A percentile compares a stretch with the other conserved stretches of the same genome.
Evolutionary conservation across 345 rosid species (phyloP).

Genomic region (Citrus maxima): DNA sequence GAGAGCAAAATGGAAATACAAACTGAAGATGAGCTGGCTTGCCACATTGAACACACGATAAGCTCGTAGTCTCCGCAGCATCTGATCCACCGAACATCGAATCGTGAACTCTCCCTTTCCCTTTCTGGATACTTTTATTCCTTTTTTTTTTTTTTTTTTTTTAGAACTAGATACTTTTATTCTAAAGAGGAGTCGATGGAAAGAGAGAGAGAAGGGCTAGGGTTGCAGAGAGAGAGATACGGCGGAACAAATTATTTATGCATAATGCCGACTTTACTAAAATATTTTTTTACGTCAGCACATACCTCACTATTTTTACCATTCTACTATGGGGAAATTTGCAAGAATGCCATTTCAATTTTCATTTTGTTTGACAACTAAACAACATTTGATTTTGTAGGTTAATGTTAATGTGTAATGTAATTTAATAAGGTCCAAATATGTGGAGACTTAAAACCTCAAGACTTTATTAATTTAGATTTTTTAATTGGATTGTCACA

Average conservation of each 20-base stretch:
- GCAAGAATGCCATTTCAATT: no score
- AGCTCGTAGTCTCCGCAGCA: constrained; percentile 24
- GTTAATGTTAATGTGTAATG: no score
- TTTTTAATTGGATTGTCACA: no score
- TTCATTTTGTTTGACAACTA: no score
- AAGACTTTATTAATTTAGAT: no score
- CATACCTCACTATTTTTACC: no score
- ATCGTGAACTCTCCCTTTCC: background rate
- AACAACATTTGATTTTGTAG: no score
- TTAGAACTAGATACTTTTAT: background rate
- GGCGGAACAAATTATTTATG: background rate
- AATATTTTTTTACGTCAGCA: background rate
- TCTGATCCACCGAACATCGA: constrained; percentile 59
- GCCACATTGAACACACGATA: constrained; percentile 53
- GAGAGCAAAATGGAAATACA: background rate
- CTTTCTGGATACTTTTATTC: background rate
- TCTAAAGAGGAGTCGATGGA: background rate
- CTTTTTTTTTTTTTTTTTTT: no score
- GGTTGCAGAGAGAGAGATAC: background rate
- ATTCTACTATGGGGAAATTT: no score
- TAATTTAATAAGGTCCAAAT: no score
- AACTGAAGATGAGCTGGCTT: constrained; percentile 63
- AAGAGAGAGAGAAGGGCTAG: background rate
- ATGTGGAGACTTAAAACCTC: no score
- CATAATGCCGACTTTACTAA: no score